These are phyloP conservation scores for Epichloe glyceriae DNA, from an alignment of 2,329 filamentous ascomycete species.

Conservation along the genomic window DNA sequence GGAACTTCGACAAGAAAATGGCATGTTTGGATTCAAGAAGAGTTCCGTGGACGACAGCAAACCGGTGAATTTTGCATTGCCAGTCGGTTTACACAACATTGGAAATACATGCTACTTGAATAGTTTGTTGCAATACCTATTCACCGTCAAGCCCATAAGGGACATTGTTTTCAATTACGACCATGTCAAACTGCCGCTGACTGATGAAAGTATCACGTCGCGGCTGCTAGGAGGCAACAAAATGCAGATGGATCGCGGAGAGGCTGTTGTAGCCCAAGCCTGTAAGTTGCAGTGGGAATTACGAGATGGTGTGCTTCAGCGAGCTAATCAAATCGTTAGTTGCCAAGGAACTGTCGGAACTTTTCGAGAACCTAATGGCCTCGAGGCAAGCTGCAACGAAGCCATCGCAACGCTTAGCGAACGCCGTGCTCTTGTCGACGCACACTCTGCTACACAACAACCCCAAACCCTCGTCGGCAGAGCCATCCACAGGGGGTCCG, in stretches of 20 bases:
- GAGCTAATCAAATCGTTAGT: conserved; percentile 39
- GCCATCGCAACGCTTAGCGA: conserved; percentile 65
- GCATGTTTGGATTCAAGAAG: conserved; percentile 6
- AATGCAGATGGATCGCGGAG: conserved; percentile 37
- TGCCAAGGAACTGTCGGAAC: conserved; percentile 53
- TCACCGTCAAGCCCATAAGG: conserved; percentile 71
- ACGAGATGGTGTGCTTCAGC: conserved; percentile 16
- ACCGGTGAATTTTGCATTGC: conserved; percentile 39
- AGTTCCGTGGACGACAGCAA: conserved; percentile 1
- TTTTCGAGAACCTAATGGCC: conserved; percentile 60
- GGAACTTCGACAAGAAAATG: conserved; percentile 12
- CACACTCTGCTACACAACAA: conserved; percentile 23
- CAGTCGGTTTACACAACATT: conserved; percentile 82
- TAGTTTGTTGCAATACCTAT: conserved; percentile 90
- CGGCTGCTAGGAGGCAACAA: conserved; percentile 63
- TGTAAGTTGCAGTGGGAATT: conserved; percentile 41
- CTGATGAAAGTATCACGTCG: conserved; percentile 45
- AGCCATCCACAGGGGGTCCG: conserved; percentile 11
- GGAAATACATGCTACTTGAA: conserved; percentile 98
- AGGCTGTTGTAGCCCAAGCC: conserved; percentile 53
- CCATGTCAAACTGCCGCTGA: conserved; percentile 53
- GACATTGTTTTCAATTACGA: conserved; percentile 70
- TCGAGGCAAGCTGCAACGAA: conserved; percentile 49
- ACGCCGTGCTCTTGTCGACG: conserved; percentile 57
- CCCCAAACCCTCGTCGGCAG: conserved; percentile 15